Percentiles rank a stretch among this genome's conserved stretches.
These are phyloP conservation scores for Mrakia blollopis DNA, from an alignment of 768 basidiomycete genomes.

Conservation along the genomic window DNA sequence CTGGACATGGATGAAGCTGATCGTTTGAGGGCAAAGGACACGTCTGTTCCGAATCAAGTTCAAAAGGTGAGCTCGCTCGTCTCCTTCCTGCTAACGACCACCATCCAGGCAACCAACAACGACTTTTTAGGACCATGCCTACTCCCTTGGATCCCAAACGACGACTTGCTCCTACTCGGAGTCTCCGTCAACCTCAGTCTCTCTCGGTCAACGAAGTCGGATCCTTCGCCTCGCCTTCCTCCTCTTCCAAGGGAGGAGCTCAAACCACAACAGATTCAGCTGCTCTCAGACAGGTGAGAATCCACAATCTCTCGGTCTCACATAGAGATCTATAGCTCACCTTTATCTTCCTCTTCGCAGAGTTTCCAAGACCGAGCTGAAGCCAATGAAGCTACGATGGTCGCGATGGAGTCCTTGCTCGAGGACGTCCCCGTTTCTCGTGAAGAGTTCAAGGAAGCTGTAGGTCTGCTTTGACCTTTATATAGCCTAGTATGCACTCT, in stretches of 20 bases:
- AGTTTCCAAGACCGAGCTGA: slow-evolving; percentile 21
- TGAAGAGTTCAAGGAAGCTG: slow-evolving; percentile 20
- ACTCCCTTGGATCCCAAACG: background rate
- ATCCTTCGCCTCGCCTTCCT: background rate
- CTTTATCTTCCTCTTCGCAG: background rate
- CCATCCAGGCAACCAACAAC: background rate
- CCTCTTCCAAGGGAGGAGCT: background rate
- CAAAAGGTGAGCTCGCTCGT: background rate
- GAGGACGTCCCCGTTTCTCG: slow-evolving; percentile 15
- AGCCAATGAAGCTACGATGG: slow-evolving; percentile 6
- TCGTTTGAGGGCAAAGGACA: background rate
- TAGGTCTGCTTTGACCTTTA: background rate
- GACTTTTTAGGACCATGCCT: background rate
- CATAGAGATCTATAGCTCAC: background rate
- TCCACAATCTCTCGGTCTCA: no score
- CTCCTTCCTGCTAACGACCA: background rate
- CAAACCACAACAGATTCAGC: slow-evolving; percentile 2
- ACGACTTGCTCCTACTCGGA: background rate
- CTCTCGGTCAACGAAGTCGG: slow-evolving; percentile 8
- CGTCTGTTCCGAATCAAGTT: background rate
- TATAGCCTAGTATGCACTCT: background rate
- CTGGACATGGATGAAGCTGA: slow-evolving; percentile 16
- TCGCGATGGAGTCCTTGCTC: slow-evolving; percentile 22
- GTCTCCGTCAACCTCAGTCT: slow-evolving; percentile 12
- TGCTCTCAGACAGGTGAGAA: slow-evolving; percentile 5